Percentiles rank a stretch among this genome's conserved stretches.
These are phyloP conservation scores for Bacidia rubella DNA, from an alignment of 495 filamentous ascomycete species.

Conservation along the genomic window DNA sequence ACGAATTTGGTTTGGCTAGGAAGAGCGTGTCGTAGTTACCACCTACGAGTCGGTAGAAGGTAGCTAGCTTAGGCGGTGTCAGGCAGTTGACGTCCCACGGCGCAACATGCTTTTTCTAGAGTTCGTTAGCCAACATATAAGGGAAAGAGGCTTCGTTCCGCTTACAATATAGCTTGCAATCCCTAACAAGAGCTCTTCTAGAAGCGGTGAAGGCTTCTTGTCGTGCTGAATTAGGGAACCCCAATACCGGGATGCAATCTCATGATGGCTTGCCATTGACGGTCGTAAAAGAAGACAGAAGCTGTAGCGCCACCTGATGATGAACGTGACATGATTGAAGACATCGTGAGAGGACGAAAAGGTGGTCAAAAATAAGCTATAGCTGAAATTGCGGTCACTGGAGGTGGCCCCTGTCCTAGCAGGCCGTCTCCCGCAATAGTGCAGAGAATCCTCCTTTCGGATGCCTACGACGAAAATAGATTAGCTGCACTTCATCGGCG, in stretches of 20 bases:
- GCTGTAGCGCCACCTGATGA: neutral
- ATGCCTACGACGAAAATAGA: neutral
- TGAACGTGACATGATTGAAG: neutral
- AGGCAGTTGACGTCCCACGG: slow-evolving; percentile 50
- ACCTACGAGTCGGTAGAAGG: slow-evolving; percentile 78
- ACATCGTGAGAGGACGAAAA: neutral
- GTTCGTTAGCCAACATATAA: slow-evolving; percentile 6
- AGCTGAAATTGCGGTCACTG: slow-evolving; percentile 6
- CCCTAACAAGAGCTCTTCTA: slow-evolving; percentile 66
- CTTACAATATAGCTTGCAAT: slow-evolving; percentile 75
- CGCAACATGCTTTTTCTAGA: slow-evolving; percentile 48
- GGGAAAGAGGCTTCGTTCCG: slow-evolving; percentile 13
- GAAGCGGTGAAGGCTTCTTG: slow-evolving; percentile 58
- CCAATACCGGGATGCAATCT: slow-evolving; percentile 41
- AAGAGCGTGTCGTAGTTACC: slow-evolving; percentile 87
- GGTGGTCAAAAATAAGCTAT: neutral
- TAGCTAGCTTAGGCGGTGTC: slow-evolving; percentile 68
- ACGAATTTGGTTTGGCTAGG: slow-evolving; percentile 54
- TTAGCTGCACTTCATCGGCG: neutral
- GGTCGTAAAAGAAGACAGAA: neutral
- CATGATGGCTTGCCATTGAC: slow-evolving; percentile 4
- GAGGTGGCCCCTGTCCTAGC: neutral
- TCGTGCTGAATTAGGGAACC: slow-evolving; percentile 72
- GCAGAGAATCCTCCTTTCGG: no score
- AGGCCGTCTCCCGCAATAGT: neutral